Base-by-base conservation (phyloP, 139 green algal genomes). In the Ettlia oleoabundans region DNA sequence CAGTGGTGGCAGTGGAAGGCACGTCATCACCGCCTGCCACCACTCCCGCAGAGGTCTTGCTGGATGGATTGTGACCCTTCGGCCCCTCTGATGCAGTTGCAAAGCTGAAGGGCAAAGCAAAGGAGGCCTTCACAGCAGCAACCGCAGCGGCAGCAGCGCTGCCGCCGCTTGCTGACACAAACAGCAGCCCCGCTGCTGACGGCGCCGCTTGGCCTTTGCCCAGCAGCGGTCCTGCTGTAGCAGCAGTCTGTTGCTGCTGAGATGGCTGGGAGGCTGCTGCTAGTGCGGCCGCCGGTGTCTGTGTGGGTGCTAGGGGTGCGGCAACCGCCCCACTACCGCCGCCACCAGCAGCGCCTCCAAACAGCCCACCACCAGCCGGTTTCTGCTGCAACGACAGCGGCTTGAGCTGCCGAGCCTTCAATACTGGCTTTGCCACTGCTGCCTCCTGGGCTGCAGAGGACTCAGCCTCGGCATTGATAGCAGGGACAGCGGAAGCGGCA, bases 101-200 rank as follows among this genome's bases (percentile, higher is more conserved):
- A 62, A 79, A 70, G 62, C 42, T 66, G 33, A 71, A 82, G 26
- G 43, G 74, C 51, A 70, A 67, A 15, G 63, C 71, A 41, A 76
- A 33, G 7, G 72, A 81, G 26, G 72, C 78, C 13, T 51, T 73
- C 9, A 51, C 67, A n/a, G 51, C 55, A 15, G 41, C 38, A 13
- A 37, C 30, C 7, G 52, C 42, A n/a, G 67, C 33, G 7, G 51
- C 33, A 33, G 30, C 64, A 15, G 40, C 26, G 41, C 37, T 19
- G 53, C 9, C 19, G 18, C 53, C 80, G 1, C 52, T 51, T 1
- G 35, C 73, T 40, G 52, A 13, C 15, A 3, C 55, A 26, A 37
- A 37, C 18, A 69, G 51, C n/a, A 78, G 37, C 13, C 35, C 26
- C 9, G 43, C 53, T 1, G 66, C 40, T 0, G 55, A 43, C 1